Base-by-base conservation (phyloP, 805 yeast genomes). In the Wickerhamomyces bovis region DNA sequence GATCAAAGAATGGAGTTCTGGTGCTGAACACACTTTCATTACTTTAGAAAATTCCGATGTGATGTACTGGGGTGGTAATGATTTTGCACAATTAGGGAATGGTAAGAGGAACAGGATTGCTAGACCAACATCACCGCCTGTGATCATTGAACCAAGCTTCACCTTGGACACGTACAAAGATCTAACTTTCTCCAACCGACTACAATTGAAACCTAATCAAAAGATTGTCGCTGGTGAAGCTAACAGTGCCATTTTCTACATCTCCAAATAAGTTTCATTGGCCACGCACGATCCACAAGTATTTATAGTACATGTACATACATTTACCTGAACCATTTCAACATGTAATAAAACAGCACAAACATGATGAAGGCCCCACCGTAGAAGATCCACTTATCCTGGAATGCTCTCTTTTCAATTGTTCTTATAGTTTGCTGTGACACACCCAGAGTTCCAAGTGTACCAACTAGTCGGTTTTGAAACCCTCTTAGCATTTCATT, bases 351-450 rank as follows among this genome's bases (percentile, higher is more conserved):
- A 69, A 89, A 85, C 22, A 78, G 68, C 13, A 82, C 70, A 47
- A 90, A 61, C 65, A 87, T 75, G 26, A 83, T 54, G 2, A 75
- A 40, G 3, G 86, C 79, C 28, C 89, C 86, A 12, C 83, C 81
- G 74, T 85, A 89, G 61, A 94, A 94, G 26, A 94, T 69, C 73
- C 88, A 77, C 62, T 89, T 89, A 63, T 92, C 98, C 62, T 88
- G 84, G 55, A 77, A 78, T 11, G 95, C 92, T 46, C 96, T 76
- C 54, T 80, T 77, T 65, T 89, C 94, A 28, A 92, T 83, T 45
- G 76, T 73, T 46, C 85, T 72, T 41, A 94, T 89, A 2, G 98
- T 92, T 15, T 84, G 84, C 52, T 80, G 82, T 30, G 96, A 85
- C 1, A 94, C 85, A 6, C 97, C 97, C 49, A 94, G 72, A 1